Evolutionary conservation across 805 yeast species (phyloP).

Genomic region (Isabelozyma rhagii): DNA sequence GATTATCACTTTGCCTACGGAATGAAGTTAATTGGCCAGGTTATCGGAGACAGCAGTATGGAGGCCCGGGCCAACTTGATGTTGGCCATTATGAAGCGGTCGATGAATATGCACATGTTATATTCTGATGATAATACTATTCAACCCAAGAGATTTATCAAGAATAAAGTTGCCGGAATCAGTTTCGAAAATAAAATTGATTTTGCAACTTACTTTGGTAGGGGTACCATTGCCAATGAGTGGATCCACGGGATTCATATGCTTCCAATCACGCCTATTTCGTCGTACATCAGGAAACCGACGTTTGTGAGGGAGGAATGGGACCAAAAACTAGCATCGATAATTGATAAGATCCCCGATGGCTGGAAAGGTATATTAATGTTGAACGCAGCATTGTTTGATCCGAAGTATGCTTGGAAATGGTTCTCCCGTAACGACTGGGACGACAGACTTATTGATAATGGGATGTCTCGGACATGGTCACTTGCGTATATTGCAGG

Average conservation of each 20-base stretch:
- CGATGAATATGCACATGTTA: conserved; percentile 57
- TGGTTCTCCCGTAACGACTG: conserved; percentile 51
- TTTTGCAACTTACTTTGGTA: conserved; percentile 73
- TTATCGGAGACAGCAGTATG: conserved; percentile 50
- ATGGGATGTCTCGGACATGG: conserved; percentile 88
- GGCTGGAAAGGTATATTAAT: conserved; percentile 76
- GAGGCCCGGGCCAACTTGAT: conserved; percentile 56
- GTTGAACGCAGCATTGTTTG: conserved; percentile 70
- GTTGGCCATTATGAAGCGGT: conserved; percentile 53
- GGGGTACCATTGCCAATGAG: conserved; percentile 52
- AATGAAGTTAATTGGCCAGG: conserved; percentile 61
- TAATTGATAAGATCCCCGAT: conserved; percentile 49
- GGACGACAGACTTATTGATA: conserved; percentile 58
- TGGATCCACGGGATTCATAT: conserved; percentile 80
- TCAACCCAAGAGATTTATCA: conserved; percentile 54
- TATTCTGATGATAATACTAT: conserved; percentile 50
- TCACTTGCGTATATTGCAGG: conserved; percentile 73
- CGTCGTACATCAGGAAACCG: conserved; percentile 55
- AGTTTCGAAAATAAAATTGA: conserved; percentile 70
- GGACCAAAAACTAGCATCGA: conserved; percentile 45
- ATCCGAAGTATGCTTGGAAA: conserved; percentile 50
- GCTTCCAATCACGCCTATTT: conserved; percentile 67
- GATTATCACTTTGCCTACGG: conserved; percentile 73
- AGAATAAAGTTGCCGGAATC: conserved; percentile 71
- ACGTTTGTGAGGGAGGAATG: conserved; percentile 63